A percentile compares a stretch with the other conserved stretches of the same genome.
Conservation (phyloP, 129 eudicot species). For the Chrysanthemum lavandulifolium region DNA sequence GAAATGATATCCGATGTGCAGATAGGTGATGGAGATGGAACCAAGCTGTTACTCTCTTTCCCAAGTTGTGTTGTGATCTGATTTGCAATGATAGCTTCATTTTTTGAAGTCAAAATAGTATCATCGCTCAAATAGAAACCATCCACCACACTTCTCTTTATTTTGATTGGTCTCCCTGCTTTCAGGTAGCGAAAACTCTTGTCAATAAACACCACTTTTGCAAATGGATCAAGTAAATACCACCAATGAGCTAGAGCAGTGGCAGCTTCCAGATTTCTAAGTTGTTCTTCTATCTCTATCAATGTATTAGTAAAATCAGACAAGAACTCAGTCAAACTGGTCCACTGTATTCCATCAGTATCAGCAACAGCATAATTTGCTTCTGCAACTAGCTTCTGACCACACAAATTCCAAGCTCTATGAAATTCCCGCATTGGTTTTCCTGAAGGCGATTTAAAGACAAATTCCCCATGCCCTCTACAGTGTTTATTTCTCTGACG, state of each 20-base stretch:
- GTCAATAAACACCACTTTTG: slow-evolving; percentile 68
- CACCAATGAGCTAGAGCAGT: slow-evolving; percentile 69
- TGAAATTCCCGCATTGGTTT: slow-evolving; percentile 80
- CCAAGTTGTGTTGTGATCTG: slow-evolving; percentile 21
- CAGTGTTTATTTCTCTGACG: slow-evolving; percentile 50
- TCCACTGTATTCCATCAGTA: slow-evolving; percentile 58
- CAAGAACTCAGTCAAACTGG: slow-evolving; percentile 55
- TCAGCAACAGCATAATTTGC: slow-evolving; percentile 30
- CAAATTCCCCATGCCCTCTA: slow-evolving; percentile 70
- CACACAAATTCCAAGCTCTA: slow-evolving; percentile 81
- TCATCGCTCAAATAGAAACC: slow-evolving; percentile 31
- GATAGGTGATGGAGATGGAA: slow-evolving; percentile 1
- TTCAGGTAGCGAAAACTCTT: slow-evolving; percentile 56
- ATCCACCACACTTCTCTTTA: slow-evolving; percentile 51
- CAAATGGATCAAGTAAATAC: slow-evolving; percentile 93
- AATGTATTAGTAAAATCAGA: slow-evolving; percentile 59
- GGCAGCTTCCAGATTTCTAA: slow-evolving; percentile 39
- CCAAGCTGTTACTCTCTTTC: slow-evolving; percentile 27
- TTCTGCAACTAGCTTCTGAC: slow-evolving; percentile 53
- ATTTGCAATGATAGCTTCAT: slow-evolving; percentile 14
- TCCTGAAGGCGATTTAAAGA: slow-evolving; percentile 76
- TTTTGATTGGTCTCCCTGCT: slow-evolving; percentile 58
- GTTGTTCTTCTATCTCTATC: slow-evolving; percentile 50
- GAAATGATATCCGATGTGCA: neutral
- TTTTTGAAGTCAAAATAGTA: slow-evolving; percentile 19